Evolutionary conservation across 2,329 filamentous ascomycete species (phyloP).

Genomic region (Penicillium oxalicum): DNA sequence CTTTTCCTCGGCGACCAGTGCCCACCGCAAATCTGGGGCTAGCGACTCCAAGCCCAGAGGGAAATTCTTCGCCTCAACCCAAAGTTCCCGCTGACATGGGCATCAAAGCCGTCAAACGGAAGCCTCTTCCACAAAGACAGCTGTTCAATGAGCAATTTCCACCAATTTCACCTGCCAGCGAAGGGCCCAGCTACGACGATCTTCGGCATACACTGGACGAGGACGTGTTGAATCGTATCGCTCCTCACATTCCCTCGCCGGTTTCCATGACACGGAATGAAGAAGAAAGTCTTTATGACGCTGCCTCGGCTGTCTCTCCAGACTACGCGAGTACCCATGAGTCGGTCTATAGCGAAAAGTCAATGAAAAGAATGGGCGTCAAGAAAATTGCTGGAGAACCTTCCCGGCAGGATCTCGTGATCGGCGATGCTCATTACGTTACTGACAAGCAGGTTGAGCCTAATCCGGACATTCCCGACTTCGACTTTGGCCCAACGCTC

Average conservation of each 20-base stretch:
- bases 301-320: slow-evolving; percentile 59
- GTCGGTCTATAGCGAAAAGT: slow-evolving; percentile 44
- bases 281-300: slow-evolving; percentile 51
- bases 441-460: slow-evolving; percentile 28
- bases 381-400: slow-evolving; percentile 67
- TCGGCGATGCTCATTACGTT: slow-evolving; percentile 44
- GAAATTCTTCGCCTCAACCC: slow-evolving; percentile 9
- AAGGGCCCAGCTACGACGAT: slow-evolving; percentile 38
- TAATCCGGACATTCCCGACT: slow-evolving; percentile 58
- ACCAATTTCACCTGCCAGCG: slow-evolving; percentile 20
- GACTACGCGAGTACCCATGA: slow-evolving; percentile 70
- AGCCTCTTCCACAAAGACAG: slow-evolving; percentile 46
- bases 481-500: slow-evolving; percentile 83
- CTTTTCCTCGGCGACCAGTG: slow-evolving; percentile 23
- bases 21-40: slow-evolving; percentile 15
- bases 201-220: slow-evolving; percentile 42
- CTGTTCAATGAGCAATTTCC: slow-evolving; percentile 7
- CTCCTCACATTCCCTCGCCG: slow-evolving; percentile 27
- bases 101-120: slow-evolving; percentile 44
- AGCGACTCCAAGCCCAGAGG: slow-evolving; percentile 9
- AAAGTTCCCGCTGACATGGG: slow-evolving; percentile 33
- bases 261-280: slow-evolving; percentile 23
- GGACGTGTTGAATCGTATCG: slow-evolving; percentile 47
- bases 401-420: slow-evolving; percentile 39
- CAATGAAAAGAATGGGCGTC: slow-evolving; percentile 59